A percentile compares a stretch with the other conserved stretches of the same genome.
These are phyloP conservation scores for Talaromyces sp. DNA, from an alignment of 2,329 filamentous ascomycete species.

Conservation along the genomic window DNA sequence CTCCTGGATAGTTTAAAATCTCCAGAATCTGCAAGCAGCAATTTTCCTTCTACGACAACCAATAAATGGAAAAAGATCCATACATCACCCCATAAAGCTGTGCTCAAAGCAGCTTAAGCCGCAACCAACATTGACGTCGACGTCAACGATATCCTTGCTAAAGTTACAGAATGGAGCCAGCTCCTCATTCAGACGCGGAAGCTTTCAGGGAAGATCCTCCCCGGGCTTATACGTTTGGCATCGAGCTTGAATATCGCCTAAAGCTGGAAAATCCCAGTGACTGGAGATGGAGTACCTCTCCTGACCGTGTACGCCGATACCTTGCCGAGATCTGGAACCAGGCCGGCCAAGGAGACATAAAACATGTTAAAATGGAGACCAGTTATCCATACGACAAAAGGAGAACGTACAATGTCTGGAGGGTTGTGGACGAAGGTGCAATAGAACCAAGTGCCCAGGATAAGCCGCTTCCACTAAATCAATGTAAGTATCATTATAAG, in stretches of 20 bases:
- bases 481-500: too few relatives aligned
- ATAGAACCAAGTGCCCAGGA: too few relatives aligned
- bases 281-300: too few relatives aligned
- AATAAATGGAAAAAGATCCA: background rate
- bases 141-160: background rate
- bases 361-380: too few relatives aligned
- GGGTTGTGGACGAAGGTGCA: background rate
- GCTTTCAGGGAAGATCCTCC: background rate
- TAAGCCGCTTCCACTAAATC: too few relatives aligned
- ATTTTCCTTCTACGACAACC: background rate
- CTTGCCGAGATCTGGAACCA: too few relatives aligned
- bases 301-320: too few relatives aligned
- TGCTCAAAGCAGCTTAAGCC: background rate
- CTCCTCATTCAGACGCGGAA: background rate
- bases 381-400: too few relatives aligned
- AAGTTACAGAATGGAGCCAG: background rate
- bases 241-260: conserved; percentile 7
- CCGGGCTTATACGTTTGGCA: background rate
- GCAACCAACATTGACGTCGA: background rate
- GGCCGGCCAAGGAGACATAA: too few relatives aligned
- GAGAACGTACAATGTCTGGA: too few relatives aligned
- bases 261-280: too few relatives aligned
- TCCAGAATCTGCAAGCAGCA: background rate
- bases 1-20: background rate
- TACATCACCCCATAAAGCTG: background rate